phyloP scores from a whole-genome alignment of 768 basidiomycete genomes.

The Phaffia australis region DNA sequence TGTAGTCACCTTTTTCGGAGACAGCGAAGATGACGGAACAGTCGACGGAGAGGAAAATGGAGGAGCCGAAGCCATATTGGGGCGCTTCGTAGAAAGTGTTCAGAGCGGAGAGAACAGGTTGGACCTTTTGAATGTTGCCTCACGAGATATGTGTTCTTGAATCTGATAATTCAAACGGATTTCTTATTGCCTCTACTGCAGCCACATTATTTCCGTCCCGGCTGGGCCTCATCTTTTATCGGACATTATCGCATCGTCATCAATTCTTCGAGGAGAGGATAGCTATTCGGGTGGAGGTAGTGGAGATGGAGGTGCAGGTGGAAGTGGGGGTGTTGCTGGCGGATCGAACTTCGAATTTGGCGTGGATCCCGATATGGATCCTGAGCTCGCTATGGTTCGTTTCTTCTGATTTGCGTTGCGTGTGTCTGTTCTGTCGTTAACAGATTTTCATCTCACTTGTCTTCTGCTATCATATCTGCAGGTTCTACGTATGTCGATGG shows the following conservation, averaged over 20 bases:
- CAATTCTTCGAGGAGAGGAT: constrained; percentile 56
- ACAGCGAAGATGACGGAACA: constrained; percentile 49
- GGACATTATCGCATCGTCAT: constrained; percentile 66
- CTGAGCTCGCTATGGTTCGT: constrained; percentile 88
- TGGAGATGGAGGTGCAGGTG: constrained; percentile 45
- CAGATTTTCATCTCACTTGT: background rate
- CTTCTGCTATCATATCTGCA: background rate
- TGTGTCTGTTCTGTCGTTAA: background rate
- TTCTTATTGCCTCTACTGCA: constrained; percentile 32
- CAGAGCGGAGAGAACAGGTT: constrained; percentile 74
- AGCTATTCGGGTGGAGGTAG: constrained; percentile 36
- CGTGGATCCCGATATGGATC: constrained; percentile 89
- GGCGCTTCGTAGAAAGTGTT: constrained; percentile 67
- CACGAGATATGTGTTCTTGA: background rate
- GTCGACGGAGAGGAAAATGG: constrained; percentile 34
- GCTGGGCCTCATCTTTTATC: constrained; percentile 65
- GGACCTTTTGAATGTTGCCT: background rate
- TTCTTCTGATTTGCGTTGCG: background rate
- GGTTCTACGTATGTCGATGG: constrained; percentile 26
- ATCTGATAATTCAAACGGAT: background rate
- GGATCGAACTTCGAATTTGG: constrained; percentile 66
- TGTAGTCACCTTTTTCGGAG: constrained; percentile 76
- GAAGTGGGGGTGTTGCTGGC: constrained; percentile 39
- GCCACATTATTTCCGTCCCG: constrained; percentile 69
- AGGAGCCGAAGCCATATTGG: constrained; percentile 56